Percentiles rank a stretch among this genome's conserved stretches.
These are phyloP conservation scores for Lentinula aciculospora DNA, from an alignment of 768 basidiomycete genomes.

Conservation along the genomic window DNA sequence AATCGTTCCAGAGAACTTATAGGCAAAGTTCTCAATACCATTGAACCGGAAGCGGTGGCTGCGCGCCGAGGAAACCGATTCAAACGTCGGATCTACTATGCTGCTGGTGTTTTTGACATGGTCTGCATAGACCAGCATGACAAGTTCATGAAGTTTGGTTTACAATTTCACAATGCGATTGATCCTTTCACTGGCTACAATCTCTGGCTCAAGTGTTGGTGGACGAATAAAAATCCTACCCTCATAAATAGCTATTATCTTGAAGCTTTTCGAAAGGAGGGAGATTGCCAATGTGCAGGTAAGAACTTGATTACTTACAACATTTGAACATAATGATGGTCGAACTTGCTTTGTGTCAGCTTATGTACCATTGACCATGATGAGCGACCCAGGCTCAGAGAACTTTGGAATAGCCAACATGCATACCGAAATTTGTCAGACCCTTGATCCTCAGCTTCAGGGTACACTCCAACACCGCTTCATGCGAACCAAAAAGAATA, in stretches of 20 bases:
- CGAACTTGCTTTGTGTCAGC: background rate
- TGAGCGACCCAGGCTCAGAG: slow-evolving; percentile 23
- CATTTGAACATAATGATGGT: no score
- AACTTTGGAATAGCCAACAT: slow-evolving; percentile 25
- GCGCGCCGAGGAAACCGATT: slow-evolving; percentile 4
- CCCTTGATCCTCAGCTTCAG: slow-evolving; percentile 17
- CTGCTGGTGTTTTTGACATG: slow-evolving; percentile 21
- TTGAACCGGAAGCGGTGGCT: slow-evolving; percentile 6
- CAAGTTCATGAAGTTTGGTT: slow-evolving; percentile 20
- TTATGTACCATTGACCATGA: slow-evolving; percentile 20
- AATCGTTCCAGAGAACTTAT: background rate
- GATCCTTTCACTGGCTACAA: slow-evolving; percentile 16
- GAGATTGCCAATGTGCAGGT: slow-evolving; percentile 7
- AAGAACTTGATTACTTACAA: no score
- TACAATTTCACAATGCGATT: slow-evolving; percentile 16
- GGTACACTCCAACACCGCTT: slow-evolving; percentile 23
- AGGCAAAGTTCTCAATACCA: background rate
- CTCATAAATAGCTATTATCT: slow-evolving; percentile 18
- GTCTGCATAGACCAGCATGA: slow-evolving; percentile 23
- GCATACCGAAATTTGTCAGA: slow-evolving; percentile 21
- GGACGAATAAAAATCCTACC: slow-evolving; percentile 17
- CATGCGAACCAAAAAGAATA: slow-evolving; percentile 19
- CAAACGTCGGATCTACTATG: slow-evolving; percentile 14
- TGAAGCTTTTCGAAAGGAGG: slow-evolving; percentile 8
- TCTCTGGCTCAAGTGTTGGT: slow-evolving; percentile 22